Conservation (phyloP, 1,284 basidiomycete species). For the Fomitopsis pinicola region DNA sequence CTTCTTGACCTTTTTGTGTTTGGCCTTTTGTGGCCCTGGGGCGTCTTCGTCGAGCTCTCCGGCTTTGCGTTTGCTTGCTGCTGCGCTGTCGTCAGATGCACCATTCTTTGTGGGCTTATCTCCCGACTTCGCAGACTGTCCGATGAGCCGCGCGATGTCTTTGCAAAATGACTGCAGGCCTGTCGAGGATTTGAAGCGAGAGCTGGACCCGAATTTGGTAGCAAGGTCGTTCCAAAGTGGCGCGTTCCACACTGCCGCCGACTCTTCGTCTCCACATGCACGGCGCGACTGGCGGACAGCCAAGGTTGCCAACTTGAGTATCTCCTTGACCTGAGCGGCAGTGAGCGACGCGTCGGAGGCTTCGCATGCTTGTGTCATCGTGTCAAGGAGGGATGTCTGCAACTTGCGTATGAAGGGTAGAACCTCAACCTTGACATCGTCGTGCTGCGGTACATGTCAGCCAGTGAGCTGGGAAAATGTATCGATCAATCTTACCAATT, state of each 20-base stretch:
- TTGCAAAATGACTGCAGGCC: slow-evolving; percentile 43
- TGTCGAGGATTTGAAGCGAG: slow-evolving; percentile 41
- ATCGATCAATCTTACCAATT: slow-evolving; percentile 36
- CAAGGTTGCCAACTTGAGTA: slow-evolving; percentile 70
- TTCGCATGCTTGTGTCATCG: slow-evolving; percentile 49
- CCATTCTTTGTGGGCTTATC: slow-evolving; percentile 13
- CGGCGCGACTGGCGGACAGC: slow-evolving; percentile 64
- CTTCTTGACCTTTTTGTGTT: slow-evolving; percentile 53
- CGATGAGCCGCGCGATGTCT: slow-evolving; percentile 37
- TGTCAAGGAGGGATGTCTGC: slow-evolving; percentile 45
- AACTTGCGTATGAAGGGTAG: slow-evolving; percentile 50
- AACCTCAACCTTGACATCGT: slow-evolving; percentile 15
- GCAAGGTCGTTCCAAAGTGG: slow-evolving; percentile 36
- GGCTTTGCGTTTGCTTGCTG: slow-evolving; percentile 23
- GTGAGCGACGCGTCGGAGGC: slow-evolving; percentile 45
- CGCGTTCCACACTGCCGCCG: slow-evolving; percentile 39
- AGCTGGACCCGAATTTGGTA: slow-evolving; percentile 32
- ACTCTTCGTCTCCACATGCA: slow-evolving; percentile 27
- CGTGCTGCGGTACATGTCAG: slow-evolving; percentile 10
- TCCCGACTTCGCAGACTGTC: slow-evolving; percentile 1
- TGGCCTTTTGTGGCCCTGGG: slow-evolving; percentile 36
- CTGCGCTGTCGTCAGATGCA: slow-evolving; percentile 2
- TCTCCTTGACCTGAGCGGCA: slow-evolving; percentile 72
- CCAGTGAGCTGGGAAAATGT: neutral
- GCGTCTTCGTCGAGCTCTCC: slow-evolving; percentile 16